Base-by-base conservation (phyloP, 176 grass and related monocot genomes). In the Elaeis guineensis region DNA sequence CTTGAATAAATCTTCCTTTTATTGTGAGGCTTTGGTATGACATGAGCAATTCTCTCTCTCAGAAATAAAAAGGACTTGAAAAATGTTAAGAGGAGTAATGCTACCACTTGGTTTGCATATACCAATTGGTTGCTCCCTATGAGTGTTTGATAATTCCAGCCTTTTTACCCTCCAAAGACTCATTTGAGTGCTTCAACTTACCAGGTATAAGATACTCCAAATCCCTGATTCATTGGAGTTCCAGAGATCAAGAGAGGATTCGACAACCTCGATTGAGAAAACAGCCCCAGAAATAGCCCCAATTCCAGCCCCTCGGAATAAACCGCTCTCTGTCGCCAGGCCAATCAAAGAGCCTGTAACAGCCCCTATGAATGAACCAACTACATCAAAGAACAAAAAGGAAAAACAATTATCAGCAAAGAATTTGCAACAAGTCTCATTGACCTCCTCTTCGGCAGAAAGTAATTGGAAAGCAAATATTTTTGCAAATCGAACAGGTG, bases 241-340 rank as follows among this genome's bases (percentile, higher is more conserved):
- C 90, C 90, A 95, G 63, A 86, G 74, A 72, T 90, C 80, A 17
- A 77, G 65, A 24, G 83, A 90, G 22, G 86, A 84, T 55, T 95
- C 83, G 3, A 80, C 72, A 30, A 82, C 83, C 81, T 95, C 90
- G 19, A 95, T 84, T 22, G 86, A 77, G 90, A 95, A 90, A 30
- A 95, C 80, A 66, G 90, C 90, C 52, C 90, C 90, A 64, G 90
- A 95, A 55, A 90, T 86, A 65, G 90, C 90, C 16, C 90, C 90
- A 64, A 95, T 86, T 71, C 80, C 86, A 61, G 90, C 80, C 28
- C 86, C 83, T 19, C 89, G 69, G 57, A 87, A 64, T 54, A 87
- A 57, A 6, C 88, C 88, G 25, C 79, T 91, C 77, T 91, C 88
- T 1, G 83, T 80, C 14, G 66, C 80, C 21, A 87, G 52, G 56